Percentiles rank a stretch among this genome's conserved stretches.
Evolutionary conservation across 257 asterid genomes (phyloP).

Genomic region (Primulina eburnea): DNA sequence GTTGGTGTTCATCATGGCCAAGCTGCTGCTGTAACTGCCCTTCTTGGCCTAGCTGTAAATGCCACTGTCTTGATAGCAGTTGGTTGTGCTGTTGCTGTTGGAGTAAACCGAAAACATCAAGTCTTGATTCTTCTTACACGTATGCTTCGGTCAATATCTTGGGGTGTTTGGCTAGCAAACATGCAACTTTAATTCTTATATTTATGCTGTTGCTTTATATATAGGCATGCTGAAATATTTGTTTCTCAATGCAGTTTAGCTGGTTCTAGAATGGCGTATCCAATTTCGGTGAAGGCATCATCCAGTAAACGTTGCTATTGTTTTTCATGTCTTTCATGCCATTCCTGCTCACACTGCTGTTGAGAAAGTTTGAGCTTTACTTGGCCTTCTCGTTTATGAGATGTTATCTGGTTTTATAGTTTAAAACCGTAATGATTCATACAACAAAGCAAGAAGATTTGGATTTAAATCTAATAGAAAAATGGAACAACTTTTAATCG

Average conservation of each 20-base stretch:
- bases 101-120: constrained; percentile 25
- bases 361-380: constrained; percentile 28
- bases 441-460: constrained; percentile 2
- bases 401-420: constrained; percentile 7
- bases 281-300: constrained; percentile 26
- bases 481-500: constrained; percentile 10
- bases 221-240: constrained; percentile 16
- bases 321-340: constrained; percentile 27
- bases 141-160: constrained; percentile 23
- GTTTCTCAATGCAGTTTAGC: constrained; percentile 26
- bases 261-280: constrained; percentile 7
- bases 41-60: constrained; percentile 17
- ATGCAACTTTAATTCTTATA: not conserved
- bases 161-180: not conserved
- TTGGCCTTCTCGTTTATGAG: constrained; percentile 9
- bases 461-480: constrained; percentile 4
- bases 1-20: constrained; percentile 27
- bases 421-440: constrained; percentile 10
- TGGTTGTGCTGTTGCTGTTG: constrained; percentile 30
- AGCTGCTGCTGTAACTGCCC: constrained; percentile 29
- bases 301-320: constrained; percentile 27
- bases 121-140: constrained; percentile 26
- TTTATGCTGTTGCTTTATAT: constrained; percentile 6
- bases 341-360: constrained; percentile 30
- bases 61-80: constrained; percentile 22